Evolutionary conservation across 495 filamentous ascomycete genomes (phyloP).

Genomic region (Trypethelium eluteriae): DNA sequence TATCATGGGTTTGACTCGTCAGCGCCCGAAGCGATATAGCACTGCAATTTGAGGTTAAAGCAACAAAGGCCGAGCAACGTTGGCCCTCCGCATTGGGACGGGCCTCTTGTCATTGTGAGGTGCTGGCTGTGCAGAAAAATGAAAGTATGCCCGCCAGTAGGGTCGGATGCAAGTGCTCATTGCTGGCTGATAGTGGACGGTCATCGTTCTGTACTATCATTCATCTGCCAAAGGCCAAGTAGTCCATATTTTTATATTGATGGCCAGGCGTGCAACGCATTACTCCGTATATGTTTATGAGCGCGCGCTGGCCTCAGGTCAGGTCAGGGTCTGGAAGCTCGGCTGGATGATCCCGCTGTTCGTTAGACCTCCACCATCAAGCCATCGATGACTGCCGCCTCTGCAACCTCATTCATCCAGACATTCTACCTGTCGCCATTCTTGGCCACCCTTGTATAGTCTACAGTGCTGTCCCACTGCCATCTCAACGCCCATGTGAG

Average conservation of each 20-base stretch:
- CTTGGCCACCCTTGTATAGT: neutral
- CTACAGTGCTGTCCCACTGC: neutral
- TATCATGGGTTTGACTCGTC: neutral
- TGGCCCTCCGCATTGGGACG: slow-evolving; percentile 2
- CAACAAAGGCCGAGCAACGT: neutral
- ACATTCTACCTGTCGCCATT: neutral
- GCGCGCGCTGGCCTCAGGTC: neutral
- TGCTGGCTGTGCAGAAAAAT: neutral
- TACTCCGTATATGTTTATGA: neutral
- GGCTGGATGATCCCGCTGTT: slow-evolving; percentile 6
- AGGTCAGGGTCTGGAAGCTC: slow-evolving; percentile 6
- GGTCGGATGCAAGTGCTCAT: too few species aligned
- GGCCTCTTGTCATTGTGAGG: neutral
- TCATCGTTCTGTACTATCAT: neutral
- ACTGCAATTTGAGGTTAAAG: neutral
- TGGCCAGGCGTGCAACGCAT: neutral
- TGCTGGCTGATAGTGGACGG: neutral
- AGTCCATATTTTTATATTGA: too few species aligned
- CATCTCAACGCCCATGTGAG: neutral
- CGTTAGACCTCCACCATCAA: slow-evolving; percentile 5
- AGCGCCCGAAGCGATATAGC: neutral
- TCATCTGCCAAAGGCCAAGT: too few species aligned
- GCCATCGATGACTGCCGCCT: neutral
- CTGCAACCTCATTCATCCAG: neutral
- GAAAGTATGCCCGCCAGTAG: neutral